Base-by-base conservation (phyloP, 192 early-diverging fungal species). In the Hyaloraphidium curvatum region DNA sequence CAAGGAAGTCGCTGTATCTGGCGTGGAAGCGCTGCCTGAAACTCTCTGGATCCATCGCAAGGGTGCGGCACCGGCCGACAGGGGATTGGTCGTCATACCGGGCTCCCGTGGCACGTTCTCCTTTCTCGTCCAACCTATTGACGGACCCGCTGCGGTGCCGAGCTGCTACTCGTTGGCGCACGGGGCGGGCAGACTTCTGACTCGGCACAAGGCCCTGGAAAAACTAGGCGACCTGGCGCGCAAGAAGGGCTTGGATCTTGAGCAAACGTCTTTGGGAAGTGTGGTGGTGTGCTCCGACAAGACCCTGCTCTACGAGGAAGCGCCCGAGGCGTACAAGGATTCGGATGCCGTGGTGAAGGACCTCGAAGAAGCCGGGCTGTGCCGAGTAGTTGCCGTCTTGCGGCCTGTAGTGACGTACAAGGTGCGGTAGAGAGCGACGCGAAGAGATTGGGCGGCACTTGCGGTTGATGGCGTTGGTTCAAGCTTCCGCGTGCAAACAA, bases 241-340 rank as follows among this genome's bases (percentile, higher is more conserved):
- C 30, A 25, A 40, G 51, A 40, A 39, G 4, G 14, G 57, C n/a
- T 40, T 59, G 11, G 62, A 57, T 2, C 58, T 74, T 11, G 58
- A 55, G 39, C 66, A 55, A 0, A 75, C 70, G 1, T 30, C 28
- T 17, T 43, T 75, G 22, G 74, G 74, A n/a, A 63, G 66, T 13
- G 63, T 56, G 17, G 75, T 77, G 28, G 66, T 77, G 28, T 77
- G 75, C 59, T 73, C 76, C 2, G 75, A 77, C 29, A 53, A 61
- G 2, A 55, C 66, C 39, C 40, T 78, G 21, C 41, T 78, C 30
- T 76, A 57, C 50, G 76, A 78, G 40, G 76, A 78, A 29, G 67
- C 72, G 16, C 75, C 76, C 1, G 67, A 64, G 19, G 72, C 73
- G 31, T 78, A 78, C 65, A 78, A 78, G 51, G 65, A 78, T 25